phyloP scores from a whole-genome alignment of 2,329 filamentous ascomycete species.

The Didymella pinodella region DNA sequence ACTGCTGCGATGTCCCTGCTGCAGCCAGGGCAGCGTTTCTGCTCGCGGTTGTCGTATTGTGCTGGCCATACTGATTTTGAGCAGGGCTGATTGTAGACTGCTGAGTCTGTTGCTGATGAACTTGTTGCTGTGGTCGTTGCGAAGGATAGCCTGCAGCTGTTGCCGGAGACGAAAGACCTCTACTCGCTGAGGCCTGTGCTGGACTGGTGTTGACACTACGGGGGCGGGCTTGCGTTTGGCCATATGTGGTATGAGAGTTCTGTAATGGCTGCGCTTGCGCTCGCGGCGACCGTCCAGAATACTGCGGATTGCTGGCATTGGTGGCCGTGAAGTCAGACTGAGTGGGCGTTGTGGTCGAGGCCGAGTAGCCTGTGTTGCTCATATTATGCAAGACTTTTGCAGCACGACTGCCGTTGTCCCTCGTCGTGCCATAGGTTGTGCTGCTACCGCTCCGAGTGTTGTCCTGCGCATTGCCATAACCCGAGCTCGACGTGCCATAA shows the following conservation, averaged over 20 bases:
- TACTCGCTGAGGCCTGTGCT: slow-evolving; percentile 25
- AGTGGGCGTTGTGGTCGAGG: slow-evolving; percentile 24
- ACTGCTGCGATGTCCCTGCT: slow-evolving; percentile 26
- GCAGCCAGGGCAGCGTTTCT: slow-evolving; percentile 24
- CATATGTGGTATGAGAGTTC: slow-evolving; percentile 26
- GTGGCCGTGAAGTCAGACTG: slow-evolving; percentile 36
- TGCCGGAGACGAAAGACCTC: slow-evolving; percentile 36
- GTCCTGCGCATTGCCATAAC: slow-evolving; percentile 34
- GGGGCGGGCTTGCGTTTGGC: slow-evolving; percentile 37
- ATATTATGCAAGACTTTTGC: slow-evolving; percentile 47
- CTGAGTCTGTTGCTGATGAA: slow-evolving; percentile 34
- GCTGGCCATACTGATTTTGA: slow-evolving; percentile 36
- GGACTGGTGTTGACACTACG: slow-evolving; percentile 40
- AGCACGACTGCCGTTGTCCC: slow-evolving; percentile 40
- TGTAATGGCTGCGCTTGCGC: slow-evolving; percentile 34
- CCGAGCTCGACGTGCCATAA: slow-evolving; percentile 30
- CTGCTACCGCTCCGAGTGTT: slow-evolving; percentile 31
- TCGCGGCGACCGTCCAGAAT: slow-evolving; percentile 26
- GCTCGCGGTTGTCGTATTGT: slow-evolving; percentile 17
- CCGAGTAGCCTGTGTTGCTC: slow-evolving; percentile 42
- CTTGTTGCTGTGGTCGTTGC: slow-evolving; percentile 34
- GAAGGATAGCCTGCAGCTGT: slow-evolving; percentile 35
- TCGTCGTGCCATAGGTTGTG: slow-evolving; percentile 34
- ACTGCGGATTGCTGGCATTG: slow-evolving; percentile 33
- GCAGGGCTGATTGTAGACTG: slow-evolving; percentile 42